Conservation (phyloP, 192 early-diverging fungal species). For the Coemansia sp. region DNA sequence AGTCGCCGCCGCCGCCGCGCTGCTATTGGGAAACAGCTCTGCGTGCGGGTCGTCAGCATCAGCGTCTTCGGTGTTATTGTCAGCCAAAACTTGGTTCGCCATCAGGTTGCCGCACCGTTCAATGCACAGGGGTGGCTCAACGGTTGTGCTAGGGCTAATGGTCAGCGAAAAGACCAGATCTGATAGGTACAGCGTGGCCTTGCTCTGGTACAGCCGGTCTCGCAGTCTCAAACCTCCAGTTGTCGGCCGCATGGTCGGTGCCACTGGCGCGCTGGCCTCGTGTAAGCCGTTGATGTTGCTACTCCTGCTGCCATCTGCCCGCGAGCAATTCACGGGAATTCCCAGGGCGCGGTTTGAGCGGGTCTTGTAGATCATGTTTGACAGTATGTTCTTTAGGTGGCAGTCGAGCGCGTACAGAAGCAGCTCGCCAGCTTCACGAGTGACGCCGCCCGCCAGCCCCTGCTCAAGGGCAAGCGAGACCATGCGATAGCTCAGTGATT, state of each 20-base stretch:
- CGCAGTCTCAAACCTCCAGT: slow-evolving; percentile 43
- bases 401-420: slow-evolving; percentile 68
- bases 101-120: slow-evolving; percentile 59
- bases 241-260: slow-evolving; percentile 13
- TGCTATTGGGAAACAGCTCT: slow-evolving; percentile 6
- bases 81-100: slow-evolving; percentile 52
- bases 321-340: slow-evolving; percentile 31
- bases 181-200: slow-evolving; percentile 47
- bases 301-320: not conserved
- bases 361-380: slow-evolving; percentile 64
- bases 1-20: not conserved
- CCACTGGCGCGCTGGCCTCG: not conserved
- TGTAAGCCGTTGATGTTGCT: not conserved
- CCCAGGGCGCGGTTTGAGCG: slow-evolving; percentile 63
- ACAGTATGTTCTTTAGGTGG: slow-evolving; percentile 66
- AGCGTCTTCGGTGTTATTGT: slow-evolving; percentile 5
- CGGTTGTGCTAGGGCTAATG: slow-evolving; percentile 61
- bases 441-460: slow-evolving; percentile 63
- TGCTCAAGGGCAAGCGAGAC: slow-evolving; percentile 66
- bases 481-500: slow-evolving; percentile 64
- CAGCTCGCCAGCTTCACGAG: slow-evolving; percentile 59
- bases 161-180: slow-evolving; percentile 66
- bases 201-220: slow-evolving; percentile 47
- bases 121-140: slow-evolving; percentile 61
- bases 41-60: slow-evolving; percentile 16